Conservation (phyloP, 2,329 filamentous ascomycete species). For the Tolypocladium paradoxum region DNA sequence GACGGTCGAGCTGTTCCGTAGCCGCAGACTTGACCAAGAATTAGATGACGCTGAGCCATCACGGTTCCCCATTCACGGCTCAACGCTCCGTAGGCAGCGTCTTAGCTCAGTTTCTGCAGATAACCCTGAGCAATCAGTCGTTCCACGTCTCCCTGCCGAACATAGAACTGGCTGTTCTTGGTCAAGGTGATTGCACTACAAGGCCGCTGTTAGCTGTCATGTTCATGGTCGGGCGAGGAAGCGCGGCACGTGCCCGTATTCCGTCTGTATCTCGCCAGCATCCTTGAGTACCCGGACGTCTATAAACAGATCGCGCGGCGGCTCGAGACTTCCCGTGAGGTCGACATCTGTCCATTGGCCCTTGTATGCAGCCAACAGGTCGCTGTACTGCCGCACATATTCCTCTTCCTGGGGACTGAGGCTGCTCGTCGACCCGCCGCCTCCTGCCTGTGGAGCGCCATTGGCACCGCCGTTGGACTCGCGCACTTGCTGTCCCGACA, state of each 20-base stretch:
- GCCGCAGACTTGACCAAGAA: neutral
- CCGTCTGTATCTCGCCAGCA: slow-evolving; percentile 96
- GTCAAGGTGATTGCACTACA: slow-evolving; percentile 83
- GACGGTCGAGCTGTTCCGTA: neutral
- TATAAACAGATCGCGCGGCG: slow-evolving; percentile 91
- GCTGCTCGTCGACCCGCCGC: slow-evolving; percentile 54
- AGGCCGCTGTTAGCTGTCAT: slow-evolving; percentile 7
- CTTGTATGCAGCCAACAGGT: slow-evolving; percentile 91
- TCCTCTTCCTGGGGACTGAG: slow-evolving; percentile 94
- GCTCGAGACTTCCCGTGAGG: slow-evolving; percentile 84
- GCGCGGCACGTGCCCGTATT: slow-evolving; percentile 68
- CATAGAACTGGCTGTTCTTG: slow-evolving; percentile 97
- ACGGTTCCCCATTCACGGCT: neutral
- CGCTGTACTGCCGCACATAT: slow-evolving; percentile 84
- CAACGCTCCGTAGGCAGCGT: neutral
- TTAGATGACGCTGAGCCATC: neutral
- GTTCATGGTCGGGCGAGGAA: neutral
- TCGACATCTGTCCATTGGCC: slow-evolving; percentile 98
- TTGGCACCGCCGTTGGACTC: slow-evolving; percentile 22
- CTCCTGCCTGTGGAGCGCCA: slow-evolving; percentile 23
- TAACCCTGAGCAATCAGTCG: slow-evolving; percentile 90
- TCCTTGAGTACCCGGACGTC: slow-evolving; percentile 94
- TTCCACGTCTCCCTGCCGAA: slow-evolving; percentile 91
- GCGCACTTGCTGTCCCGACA: slow-evolving; percentile 44
- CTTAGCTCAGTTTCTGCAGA: slow-evolving; percentile 64